A percentile compares a stretch with the other conserved stretches of the same genome.
Evolutionary conservation across 768 basidiomycete species (phyloP).

Genomic region (Mycena vitilis): DNA sequence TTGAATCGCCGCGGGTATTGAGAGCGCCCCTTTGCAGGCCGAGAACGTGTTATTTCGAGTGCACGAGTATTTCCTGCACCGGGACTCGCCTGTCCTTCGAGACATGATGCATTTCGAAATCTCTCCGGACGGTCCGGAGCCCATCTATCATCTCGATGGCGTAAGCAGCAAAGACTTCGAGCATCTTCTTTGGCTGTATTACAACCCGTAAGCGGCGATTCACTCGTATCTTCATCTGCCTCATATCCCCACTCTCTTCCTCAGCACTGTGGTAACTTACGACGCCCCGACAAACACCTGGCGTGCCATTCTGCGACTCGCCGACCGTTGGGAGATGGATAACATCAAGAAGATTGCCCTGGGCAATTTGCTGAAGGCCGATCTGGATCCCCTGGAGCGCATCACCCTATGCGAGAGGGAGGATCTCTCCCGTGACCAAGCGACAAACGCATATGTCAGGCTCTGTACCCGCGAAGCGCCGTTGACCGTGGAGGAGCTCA

Average conservation of each 20-base stretch:
- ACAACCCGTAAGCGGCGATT: constrained; percentile 29
- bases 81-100: constrained; percentile 51
- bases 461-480: constrained; percentile 34
- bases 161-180: constrained; percentile 38
- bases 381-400: constrained; percentile 32
- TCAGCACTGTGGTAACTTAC: constrained; percentile 27
- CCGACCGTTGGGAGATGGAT: constrained; percentile 37
- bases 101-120: constrained; percentile 43
- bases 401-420: constrained; percentile 35
- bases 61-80: constrained; percentile 49
- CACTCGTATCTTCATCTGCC: background rate
- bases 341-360: constrained; percentile 36
- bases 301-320: constrained; percentile 32
- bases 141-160: constrained; percentile 36
- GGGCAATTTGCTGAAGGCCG: constrained; percentile 29
- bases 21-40: constrained; percentile 39
- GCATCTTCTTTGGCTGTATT: constrained; percentile 36
- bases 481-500: constrained; percentile 31
- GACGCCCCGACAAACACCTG: constrained; percentile 33
- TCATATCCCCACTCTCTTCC: background rate
- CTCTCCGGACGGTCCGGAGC: constrained; percentile 33
- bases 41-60: constrained; percentile 49
- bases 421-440: constrained; percentile 33
- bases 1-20: background rate
- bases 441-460: constrained; percentile 33